Percentiles rank a stretch among this genome's conserved stretches.
These are phyloP conservation scores for Chytridium lagenaria DNA, from an alignment of 371 early-diverging fungal genomes.

Conservation along the genomic window DNA sequence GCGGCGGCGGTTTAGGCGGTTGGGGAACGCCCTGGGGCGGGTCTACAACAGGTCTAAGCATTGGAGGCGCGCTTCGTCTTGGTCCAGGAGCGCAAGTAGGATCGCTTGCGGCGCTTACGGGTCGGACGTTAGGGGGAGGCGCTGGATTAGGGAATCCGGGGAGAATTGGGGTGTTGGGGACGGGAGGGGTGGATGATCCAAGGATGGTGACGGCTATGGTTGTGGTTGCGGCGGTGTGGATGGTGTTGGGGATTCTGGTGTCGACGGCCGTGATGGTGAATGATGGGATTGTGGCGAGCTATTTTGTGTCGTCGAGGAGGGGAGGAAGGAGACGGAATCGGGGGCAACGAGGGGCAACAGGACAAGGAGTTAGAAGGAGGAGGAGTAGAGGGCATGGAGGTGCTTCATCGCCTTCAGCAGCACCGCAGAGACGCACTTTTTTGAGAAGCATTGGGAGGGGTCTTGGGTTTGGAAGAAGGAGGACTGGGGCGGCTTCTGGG, in stretches of 20 bases:
- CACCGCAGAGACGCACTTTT: conserved; percentile 8
- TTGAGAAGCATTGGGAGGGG: conserved; percentile 2
- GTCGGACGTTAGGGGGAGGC: neutral
- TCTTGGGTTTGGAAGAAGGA: conserved; percentile 8
- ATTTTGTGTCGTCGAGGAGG: conserved; percentile 15
- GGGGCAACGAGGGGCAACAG: neutral
- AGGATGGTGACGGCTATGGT: conserved; percentile 22
- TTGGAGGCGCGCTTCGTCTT: conserved; percentile 9
- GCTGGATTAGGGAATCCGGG: neutral
- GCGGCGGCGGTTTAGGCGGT: conserved; percentile 18
- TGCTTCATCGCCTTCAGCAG: neutral
- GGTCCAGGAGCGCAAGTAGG: conserved; percentile 19
- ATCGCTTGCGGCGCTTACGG: conserved; percentile 1
- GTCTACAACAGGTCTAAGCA: conserved; percentile 1
- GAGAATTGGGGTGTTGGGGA: conserved; percentile 20
- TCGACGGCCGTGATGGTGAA: conserved; percentile 20
- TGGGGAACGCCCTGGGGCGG: conserved; percentile 21
- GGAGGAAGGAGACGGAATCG: neutral
- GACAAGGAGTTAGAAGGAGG: neutral
- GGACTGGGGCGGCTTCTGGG: neutral
- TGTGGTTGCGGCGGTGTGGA: conserved; percentile 20
- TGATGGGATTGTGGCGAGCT: conserved; percentile 22
- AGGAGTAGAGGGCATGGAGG: neutral
- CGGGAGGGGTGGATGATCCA: conserved; percentile 19
- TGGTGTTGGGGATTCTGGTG: conserved; percentile 12